Percentiles rank a stretch among this genome's conserved stretches.
Conservation (phyloP, 306 rosid species). For the peach (Prunus persica) region DNA sequence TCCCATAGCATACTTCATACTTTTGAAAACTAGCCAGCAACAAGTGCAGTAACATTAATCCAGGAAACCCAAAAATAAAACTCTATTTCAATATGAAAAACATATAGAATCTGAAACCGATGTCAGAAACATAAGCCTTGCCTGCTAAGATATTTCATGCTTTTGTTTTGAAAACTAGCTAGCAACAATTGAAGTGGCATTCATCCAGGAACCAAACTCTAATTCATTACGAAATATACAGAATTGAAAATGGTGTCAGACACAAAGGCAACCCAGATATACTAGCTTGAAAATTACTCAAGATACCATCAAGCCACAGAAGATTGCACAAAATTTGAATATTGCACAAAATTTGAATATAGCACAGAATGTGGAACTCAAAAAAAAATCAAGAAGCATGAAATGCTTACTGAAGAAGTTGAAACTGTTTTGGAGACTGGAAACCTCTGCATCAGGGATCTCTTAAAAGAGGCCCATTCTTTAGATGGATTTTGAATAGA, state of each 20-base stretch:
- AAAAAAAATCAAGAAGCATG: slow-evolving; percentile 5
- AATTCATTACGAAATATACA: not conserved
- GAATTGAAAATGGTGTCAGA: slow-evolving; percentile 16
- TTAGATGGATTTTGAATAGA: slow-evolving; percentile 36
- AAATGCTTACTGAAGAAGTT: slow-evolving; percentile 62
- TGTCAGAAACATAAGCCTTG: not conserved
- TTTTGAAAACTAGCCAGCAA: not conserved
- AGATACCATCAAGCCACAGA: not conserved
- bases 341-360: slow-evolving; percentile 3
- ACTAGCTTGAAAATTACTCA: slow-evolving; percentile 11
- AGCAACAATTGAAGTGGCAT: slow-evolving; percentile 8
- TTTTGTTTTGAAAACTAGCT: slow-evolving; percentile 1
- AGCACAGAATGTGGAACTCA: not conserved
- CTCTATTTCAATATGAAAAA: not conserved
- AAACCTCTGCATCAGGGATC: slow-evolving; percentile 77
- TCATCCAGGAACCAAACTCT: not conserved
- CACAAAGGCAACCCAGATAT: not conserved
- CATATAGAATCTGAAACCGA: slow-evolving; percentile 19
- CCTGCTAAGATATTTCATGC: not conserved
- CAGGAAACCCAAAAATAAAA: not conserved
- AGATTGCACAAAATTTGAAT: slow-evolving; percentile 13
- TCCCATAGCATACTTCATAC: not conserved
- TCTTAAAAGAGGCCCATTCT: slow-evolving; percentile 85
- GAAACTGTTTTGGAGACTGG: slow-evolving; percentile 79
- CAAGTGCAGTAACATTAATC: slow-evolving; percentile 10